Evolutionary conservation across 2,329 filamentous ascomycete species (phyloP), one percentile per base, ranked within the genome.

Genomic region (Epichloe baconii): DNA sequence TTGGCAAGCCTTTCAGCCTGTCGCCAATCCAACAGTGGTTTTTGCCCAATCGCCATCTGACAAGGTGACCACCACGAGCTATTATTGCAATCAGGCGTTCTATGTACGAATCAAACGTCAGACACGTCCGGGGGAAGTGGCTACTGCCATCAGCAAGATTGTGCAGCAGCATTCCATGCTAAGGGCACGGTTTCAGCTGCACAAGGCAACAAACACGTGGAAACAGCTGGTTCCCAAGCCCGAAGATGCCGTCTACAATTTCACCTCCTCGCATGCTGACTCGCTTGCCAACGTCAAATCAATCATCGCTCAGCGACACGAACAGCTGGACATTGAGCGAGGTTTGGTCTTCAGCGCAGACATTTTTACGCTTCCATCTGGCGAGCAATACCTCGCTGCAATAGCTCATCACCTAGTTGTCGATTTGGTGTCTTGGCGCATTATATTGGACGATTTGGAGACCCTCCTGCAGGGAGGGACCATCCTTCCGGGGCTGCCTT

Each of bases 351-450:
- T 66, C 31, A 37, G 47, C 0, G 49, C 48, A 3, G 53, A 54
- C 23, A 6, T 51, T 23, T 48, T 48, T 19, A 44, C 44, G 3
- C 15, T 51, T 7, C 26, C 12, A 17, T 23, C 52, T 1, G 51
- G 51, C 3, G 35, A 56, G 15, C 64, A 65, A 34, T 43, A 58
- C 1, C 43, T 68, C 0, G 67, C 62, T 4, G 45, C 71, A 6
- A 57, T 62, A 6, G 63, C 60, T 4, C 67, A 70, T n/a, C 68
- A 70, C 52, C 57, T 70, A 0, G 63, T 68, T 3, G 64, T 74
- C 14, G 71, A 74, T 47, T 56, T 74, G 3, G 69, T 74, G 1
- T 71, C 70, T 0, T 75, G 72, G 72, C 62, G 69, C 5, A 62
- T 71, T 5, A 59, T 75, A 3, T 57, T 73, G 0, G 65, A 69